Evolutionary conservation across 331 rosid genomes (phyloP).

Genomic region (Malus hybrid): DNA sequence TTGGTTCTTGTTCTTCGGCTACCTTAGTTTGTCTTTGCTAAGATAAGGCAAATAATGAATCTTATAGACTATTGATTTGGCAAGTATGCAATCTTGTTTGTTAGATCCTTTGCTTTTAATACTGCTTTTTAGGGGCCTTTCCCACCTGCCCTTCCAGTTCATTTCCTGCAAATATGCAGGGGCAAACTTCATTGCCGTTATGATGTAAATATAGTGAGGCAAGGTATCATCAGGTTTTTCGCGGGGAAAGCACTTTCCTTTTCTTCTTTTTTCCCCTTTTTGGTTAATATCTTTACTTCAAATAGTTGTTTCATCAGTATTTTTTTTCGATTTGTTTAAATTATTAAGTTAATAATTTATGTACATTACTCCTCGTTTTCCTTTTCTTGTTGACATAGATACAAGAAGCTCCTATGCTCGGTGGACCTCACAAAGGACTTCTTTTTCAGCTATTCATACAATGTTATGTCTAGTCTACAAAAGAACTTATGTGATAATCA

Average conservation of each 20-base stretch:
- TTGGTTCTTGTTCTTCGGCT: slow-evolving; percentile 36
- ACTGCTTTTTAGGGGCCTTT: slow-evolving; percentile 41
- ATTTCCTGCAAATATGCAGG: slow-evolving; percentile 67
- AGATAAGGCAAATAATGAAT: slow-evolving; percentile 26
- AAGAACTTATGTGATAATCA: slow-evolving; percentile 64
- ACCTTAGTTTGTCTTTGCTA: slow-evolving; percentile 25
- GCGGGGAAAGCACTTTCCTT: slow-evolving; percentile 31
- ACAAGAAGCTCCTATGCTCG: slow-evolving; percentile 99
- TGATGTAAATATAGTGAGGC: slow-evolving; percentile 77
- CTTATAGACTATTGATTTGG: slow-evolving; percentile 20
- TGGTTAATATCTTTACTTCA: slow-evolving; percentile 26
- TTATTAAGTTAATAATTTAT: slow-evolving; percentile 21
- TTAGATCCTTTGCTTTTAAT: slow-evolving; percentile 32
- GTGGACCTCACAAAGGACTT: slow-evolving; percentile 99
- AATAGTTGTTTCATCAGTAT: slow-evolving; percentile 18
- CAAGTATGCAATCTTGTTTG: slow-evolving; percentile 18
- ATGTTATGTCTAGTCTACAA: slow-evolving; percentile 87
- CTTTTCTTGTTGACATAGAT: slow-evolving; percentile 69
- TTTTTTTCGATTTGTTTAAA: background rate
- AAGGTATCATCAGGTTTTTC: slow-evolving; percentile 72
- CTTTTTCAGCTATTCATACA: slow-evolving; percentile 98
- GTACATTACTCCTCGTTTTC: slow-evolving; percentile 30
- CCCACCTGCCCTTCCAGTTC: slow-evolving; percentile 26
- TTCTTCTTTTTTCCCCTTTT: background rate
- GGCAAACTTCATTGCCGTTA: slow-evolving; percentile 73